A percentile compares a stretch with the other conserved stretches of the same genome.
Conservation (phyloP, 768 basidiomycete genomes). For the Tylopilus sp. region DNA sequence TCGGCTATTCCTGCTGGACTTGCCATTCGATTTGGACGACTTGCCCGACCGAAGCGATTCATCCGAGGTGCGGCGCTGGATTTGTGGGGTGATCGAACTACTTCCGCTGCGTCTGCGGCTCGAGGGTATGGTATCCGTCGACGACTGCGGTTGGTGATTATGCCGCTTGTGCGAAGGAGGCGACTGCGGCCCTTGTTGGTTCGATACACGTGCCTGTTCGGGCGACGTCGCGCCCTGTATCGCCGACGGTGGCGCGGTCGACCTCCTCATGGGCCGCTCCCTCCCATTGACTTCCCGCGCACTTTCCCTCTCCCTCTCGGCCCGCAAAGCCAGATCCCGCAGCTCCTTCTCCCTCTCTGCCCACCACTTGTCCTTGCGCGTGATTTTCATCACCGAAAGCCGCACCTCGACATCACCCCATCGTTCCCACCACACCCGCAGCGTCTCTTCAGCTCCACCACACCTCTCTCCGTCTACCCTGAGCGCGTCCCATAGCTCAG, state of each 20-base stretch:
- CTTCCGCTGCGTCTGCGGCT: slow-evolving; percentile 30
- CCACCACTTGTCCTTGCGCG: slow-evolving; percentile 36
- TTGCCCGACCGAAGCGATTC: slow-evolving; percentile 43
- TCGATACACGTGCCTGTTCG: slow-evolving; percentile 25
- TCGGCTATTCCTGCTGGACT: slow-evolving; percentile 28
- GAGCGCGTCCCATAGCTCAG: slow-evolving; percentile 83
- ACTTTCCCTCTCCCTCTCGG: slow-evolving; percentile 16
- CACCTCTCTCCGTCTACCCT: slow-evolving; percentile 67
- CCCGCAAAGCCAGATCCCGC: slow-evolving; percentile 16
- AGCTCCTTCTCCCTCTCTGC: slow-evolving; percentile 25
- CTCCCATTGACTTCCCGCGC: slow-evolving; percentile 10
- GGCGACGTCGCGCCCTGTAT: slow-evolving; percentile 3
- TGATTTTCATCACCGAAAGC: slow-evolving; percentile 37
- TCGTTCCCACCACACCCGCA: slow-evolving; percentile 65
- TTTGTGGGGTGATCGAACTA: slow-evolving; percentile 14
- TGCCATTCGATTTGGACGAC: slow-evolving; percentile 27
- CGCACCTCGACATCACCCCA: slow-evolving; percentile 64
- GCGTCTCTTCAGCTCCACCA: slow-evolving; percentile 64
- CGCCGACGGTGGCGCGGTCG: slow-evolving; percentile 17
- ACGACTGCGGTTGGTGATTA: slow-evolving; percentile 28
- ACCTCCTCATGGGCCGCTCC: slow-evolving; percentile 16
- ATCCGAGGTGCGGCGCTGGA: slow-evolving; percentile 32
- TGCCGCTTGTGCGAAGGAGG: slow-evolving; percentile 21
- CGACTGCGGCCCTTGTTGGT: slow-evolving; percentile 25
- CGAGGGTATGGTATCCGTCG: slow-evolving; percentile 23